Percentiles rank a stretch among this genome's conserved stretches.
Evolutionary conservation across 1,284 basidiomycete species (phyloP).

Genomic region (Microbotryum intermedium): DNA sequence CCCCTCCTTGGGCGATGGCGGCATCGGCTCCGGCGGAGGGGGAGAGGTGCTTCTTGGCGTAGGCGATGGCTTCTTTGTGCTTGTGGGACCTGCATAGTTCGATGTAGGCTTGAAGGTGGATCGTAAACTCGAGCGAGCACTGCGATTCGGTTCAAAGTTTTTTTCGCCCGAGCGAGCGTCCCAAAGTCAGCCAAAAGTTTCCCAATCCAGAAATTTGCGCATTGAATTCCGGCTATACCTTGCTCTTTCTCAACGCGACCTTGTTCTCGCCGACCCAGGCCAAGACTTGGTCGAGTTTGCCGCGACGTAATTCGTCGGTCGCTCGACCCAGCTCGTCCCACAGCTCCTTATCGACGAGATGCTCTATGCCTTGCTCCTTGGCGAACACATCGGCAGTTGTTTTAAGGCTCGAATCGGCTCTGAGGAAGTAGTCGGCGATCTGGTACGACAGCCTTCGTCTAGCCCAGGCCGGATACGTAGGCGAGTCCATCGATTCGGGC

Average conservation of each 20-base stretch:
- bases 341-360: slow-evolving; percentile 72
- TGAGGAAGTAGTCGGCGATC: slow-evolving; percentile 83
- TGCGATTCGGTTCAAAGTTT: slow-evolving; percentile 37
- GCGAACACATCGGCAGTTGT: slow-evolving; percentile 60
- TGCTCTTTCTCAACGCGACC: slow-evolving; percentile 77
- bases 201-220: neutral
- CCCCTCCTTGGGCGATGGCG: neutral
- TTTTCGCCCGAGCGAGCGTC: too few relatives aligned
- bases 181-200: too few relatives aligned
- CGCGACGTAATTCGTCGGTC: slow-evolving; percentile 60
- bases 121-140: slow-evolving; percentile 91
- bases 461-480: slow-evolving; percentile 64
- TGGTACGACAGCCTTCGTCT: slow-evolving; percentile 75
- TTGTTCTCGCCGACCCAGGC: slow-evolving; percentile 97
- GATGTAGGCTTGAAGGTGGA: slow-evolving; percentile 92
- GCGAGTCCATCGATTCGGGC: slow-evolving; percentile 51
- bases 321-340: slow-evolving; percentile 62
- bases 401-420: slow-evolving; percentile 51
- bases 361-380: slow-evolving; percentile 60
- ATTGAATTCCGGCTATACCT: slow-evolving; percentile 49
- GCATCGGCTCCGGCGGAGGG: slow-evolving; percentile 52
- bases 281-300: slow-evolving; percentile 79
- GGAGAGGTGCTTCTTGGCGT: slow-evolving; percentile 71
- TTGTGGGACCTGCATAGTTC: slow-evolving; percentile 70
- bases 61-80: slow-evolving; percentile 68